phyloP scores from a whole-genome alignment of 352 stramenopile species.

The Phytophthora megakarya region DNA sequence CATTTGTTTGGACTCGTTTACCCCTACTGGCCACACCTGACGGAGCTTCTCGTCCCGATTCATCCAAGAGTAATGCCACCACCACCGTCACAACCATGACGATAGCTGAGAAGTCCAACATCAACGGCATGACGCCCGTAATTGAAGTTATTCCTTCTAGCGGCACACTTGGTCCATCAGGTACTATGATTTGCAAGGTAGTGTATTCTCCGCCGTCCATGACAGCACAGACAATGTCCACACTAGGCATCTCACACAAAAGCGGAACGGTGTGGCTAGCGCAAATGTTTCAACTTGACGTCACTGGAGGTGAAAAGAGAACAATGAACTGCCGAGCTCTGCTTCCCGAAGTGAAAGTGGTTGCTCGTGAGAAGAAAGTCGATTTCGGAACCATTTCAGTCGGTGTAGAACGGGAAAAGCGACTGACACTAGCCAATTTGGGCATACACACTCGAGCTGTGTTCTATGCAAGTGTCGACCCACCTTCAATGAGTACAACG shows the following conservation, averaged over 20 bases:
- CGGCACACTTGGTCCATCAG: conserved; percentile 41
- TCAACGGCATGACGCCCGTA: conserved; percentile 18
- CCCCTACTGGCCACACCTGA: conserved; percentile 21
- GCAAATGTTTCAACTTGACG: conserved; percentile 56
- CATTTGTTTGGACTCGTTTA: conserved; percentile 78
- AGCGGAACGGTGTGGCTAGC: conserved; percentile 37
- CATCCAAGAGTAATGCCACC: conserved; percentile 62
- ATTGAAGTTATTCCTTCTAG: conserved; percentile 61
- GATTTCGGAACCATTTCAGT: conserved; percentile 85
- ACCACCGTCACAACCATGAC: conserved; percentile 19
- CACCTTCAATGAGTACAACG: conserved; percentile 31
- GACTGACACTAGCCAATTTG: conserved; percentile 50
- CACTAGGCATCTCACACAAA: conserved; percentile 17
- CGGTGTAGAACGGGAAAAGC: conserved; percentile 70
- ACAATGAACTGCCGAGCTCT: conserved; percentile 56
- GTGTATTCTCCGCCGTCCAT: conserved; percentile 56
- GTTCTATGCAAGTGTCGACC: conserved; percentile 71
- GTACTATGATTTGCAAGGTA: conserved; percentile 50
- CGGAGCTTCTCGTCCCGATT: conserved; percentile 43
- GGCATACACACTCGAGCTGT: conserved; percentile 34
- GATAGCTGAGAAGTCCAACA: conserved; percentile 24
- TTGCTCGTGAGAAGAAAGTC: conserved; percentile 72
- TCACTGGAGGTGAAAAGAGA: conserved; percentile 56
- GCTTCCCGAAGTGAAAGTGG: conserved; percentile 57
- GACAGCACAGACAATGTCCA: neutral